phyloP scores from a whole-genome alignment of 129 eudicot genomes.

The Oenanthe sinensis region DNA sequence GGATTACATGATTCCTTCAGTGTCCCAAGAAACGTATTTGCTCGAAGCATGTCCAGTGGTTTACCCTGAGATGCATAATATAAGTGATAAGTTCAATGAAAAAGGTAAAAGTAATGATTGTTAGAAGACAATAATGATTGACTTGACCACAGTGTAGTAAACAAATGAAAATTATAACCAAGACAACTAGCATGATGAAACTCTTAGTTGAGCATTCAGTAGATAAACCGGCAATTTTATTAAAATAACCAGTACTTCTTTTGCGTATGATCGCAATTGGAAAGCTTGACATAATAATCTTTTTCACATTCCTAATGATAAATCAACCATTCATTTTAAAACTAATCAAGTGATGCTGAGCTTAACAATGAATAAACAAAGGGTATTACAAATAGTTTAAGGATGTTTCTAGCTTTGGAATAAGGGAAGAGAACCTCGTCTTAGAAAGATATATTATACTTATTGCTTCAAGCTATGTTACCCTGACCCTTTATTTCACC shows the following conservation, averaged over 20 bases:
- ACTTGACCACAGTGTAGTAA: neutral
- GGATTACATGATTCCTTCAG: slow-evolving; percentile 45
- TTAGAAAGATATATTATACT: neutral
- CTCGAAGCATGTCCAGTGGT: slow-evolving; percentile 31
- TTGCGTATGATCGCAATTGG: neutral
- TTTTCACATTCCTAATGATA: neutral
- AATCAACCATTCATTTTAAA: neutral
- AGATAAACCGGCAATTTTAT: neutral
- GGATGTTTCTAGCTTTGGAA: neutral
- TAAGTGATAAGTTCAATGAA: neutral
- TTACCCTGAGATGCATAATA: slow-evolving; percentile 20
- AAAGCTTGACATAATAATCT: neutral
- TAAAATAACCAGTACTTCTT: neutral
- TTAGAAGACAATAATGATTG: neutral
- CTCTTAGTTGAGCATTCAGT: neutral
- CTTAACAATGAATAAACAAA: neutral
- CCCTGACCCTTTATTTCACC: neutral
- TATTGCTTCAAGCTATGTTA: neutral
- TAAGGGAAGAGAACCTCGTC: neutral
- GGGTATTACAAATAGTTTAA: neutral
- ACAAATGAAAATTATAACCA: neutral
- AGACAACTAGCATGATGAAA: neutral
- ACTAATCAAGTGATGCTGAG: neutral
- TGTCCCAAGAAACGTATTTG: slow-evolving; percentile 17
- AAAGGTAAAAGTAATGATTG: neutral